Evolutionary conservation across 371 early-diverging fungal species (phyloP).

Genomic region (Gilbertella persicaria): DNA sequence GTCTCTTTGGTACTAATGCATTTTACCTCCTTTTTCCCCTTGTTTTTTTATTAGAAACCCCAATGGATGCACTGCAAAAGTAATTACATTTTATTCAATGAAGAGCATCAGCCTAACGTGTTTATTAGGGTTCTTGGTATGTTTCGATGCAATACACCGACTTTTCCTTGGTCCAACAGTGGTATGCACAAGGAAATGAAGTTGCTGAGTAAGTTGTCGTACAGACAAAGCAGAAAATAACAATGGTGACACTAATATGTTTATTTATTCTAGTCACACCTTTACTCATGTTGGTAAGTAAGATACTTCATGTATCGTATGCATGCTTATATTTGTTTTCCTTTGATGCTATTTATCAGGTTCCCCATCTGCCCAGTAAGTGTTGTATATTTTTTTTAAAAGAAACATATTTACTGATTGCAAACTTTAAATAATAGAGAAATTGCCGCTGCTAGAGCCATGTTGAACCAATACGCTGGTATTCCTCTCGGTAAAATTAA

Average conservation of each 20-base stretch:
- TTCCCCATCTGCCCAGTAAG: constrained; percentile 47
- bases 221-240: neutral
- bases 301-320: too few species aligned
- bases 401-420: constrained; percentile 2
- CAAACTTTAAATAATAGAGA: constrained; percentile 48
- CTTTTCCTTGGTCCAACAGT: constrained; percentile 65
- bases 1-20: constrained; percentile 17
- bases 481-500: constrained; percentile 65
- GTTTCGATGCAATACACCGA: constrained; percentile 69
- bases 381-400: constrained; percentile 1
- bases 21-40: constrained; percentile 4
- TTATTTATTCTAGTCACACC: constrained; percentile 49
- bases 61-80: constrained; percentile 59
- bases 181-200: constrained; percentile 76
- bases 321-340: constrained; percentile 6
- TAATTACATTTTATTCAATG: constrained; percentile 13
- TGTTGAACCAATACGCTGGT: constrained; percentile 64
- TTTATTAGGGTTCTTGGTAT: constrained; percentile 63
- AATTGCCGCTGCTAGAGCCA: constrained; percentile 56
- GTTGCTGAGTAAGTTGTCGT: constrained; percentile 56
- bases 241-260: constrained; percentile 6
- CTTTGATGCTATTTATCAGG: constrained; percentile 14
- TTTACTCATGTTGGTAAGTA: constrained; percentile 61
- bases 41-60: constrained; percentile 47
- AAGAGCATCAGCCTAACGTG: neutral